These are phyloP conservation scores for Ceriops tagal DNA, from an alignment of 345 rosid species.

Conservation along the genomic window DNA sequence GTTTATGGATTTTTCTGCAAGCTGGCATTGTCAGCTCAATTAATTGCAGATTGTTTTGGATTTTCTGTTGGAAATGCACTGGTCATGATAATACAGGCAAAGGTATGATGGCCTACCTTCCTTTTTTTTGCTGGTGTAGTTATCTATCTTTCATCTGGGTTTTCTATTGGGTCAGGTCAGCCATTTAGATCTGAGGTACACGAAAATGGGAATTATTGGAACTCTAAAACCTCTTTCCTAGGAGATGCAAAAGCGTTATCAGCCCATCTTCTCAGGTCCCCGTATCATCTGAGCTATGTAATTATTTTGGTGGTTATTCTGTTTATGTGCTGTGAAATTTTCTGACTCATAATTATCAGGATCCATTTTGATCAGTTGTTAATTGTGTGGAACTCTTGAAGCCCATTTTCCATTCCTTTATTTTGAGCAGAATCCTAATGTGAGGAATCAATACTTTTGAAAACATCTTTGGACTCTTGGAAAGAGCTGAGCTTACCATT, in stretches of 20 bases:
- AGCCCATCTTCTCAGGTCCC: no score
- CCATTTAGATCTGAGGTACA: conserved; percentile 73
- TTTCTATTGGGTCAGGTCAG: conserved; percentile 45
- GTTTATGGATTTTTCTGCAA: conserved; percentile 75
- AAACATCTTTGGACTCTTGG: conserved; percentile 63
- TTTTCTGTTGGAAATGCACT: conserved; percentile 71
- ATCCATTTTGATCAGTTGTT: neutral
- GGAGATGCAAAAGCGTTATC: conserved; percentile 41
- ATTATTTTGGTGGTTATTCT: conserved; percentile 9
- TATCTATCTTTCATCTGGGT: neutral
- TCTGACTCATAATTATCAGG: neutral
- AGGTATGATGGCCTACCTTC: conserved; percentile 38
- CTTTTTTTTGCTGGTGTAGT: no score
- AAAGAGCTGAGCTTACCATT: conserved; percentile 47
- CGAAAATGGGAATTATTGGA: conserved; percentile 82
- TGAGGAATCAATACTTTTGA: conserved; percentile 70
- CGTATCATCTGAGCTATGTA: conserved; percentile 3
- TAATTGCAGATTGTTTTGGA: no score
- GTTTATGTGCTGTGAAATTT: neutral
- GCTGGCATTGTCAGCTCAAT: no score
- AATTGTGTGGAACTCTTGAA: neutral
- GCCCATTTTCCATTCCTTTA: conserved; percentile 14
- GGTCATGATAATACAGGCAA: conserved; percentile 66
- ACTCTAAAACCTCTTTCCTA: conserved; percentile 62
- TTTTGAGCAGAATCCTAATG: conserved; percentile 49